Percentiles rank a stretch among this genome's conserved stretches.
phyloP scores from a whole-genome alignment of 306 rosid species.

The Quercus alba region DNA sequence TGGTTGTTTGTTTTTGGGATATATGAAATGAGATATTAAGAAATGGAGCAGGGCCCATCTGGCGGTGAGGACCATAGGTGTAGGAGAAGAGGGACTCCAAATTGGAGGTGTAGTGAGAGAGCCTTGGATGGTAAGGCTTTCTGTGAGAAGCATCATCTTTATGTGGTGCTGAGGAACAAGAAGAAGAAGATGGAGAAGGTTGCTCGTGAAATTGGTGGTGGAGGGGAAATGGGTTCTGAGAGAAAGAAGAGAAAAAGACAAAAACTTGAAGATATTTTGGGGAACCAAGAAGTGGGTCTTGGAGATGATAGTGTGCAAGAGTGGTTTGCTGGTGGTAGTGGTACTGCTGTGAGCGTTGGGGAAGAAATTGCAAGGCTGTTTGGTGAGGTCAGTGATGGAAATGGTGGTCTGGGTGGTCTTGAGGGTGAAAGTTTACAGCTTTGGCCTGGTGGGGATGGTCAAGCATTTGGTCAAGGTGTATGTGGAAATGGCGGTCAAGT shows the following conservation, averaged over 20 bases:
- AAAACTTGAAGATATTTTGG: conserved; percentile 17
- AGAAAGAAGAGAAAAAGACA: conserved; percentile 3
- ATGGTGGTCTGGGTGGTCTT: conserved; percentile 10
- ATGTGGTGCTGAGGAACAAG: background rate
- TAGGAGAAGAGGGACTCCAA: background rate
- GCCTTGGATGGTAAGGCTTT: conserved; percentile 16
- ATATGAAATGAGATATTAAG: background rate
- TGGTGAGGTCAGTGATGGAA: conserved; percentile 22
- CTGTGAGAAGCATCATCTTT: conserved; percentile 9
- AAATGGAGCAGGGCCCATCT: conserved; percentile 21
- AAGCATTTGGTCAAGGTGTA: conserved; percentile 15
- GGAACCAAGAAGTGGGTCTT: conserved; percentile 18
- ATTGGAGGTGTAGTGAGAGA: conserved; percentile 35
- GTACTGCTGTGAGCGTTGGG: conserved; percentile 8
- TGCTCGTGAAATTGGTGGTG: conserved; percentile 15
- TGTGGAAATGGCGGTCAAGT: conserved; percentile 20
- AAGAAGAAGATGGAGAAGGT: background rate
- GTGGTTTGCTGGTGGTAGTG: conserved; percentile 7
- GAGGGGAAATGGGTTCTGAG: conserved; percentile 1
- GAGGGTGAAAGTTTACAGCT: conserved; percentile 18
- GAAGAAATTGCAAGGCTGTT: conserved; percentile 24
- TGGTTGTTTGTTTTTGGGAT: background rate
- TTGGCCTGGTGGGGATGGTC: conserved; percentile 23
- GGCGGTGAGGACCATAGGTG: conserved; percentile 15
- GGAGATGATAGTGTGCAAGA: conserved; percentile 11